Base-by-base conservation (phyloP, 108 stramenopile species). In the Pseudonitzschia multiseries region DNA sequence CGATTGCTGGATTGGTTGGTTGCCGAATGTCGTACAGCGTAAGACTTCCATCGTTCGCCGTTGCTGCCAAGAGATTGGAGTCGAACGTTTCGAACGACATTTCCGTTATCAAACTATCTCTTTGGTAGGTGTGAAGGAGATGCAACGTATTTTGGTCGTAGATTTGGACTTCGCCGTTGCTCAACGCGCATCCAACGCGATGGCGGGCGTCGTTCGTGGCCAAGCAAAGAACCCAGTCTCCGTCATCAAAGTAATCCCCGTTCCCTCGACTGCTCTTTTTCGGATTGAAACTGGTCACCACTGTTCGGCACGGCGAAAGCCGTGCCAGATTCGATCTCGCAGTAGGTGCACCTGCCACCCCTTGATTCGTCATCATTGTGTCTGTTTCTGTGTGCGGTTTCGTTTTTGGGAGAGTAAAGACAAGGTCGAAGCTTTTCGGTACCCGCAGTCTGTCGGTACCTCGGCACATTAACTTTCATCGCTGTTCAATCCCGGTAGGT, bases 11-110 rank as follows among this genome's bases (percentile, higher is more conserved):
- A 31, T 54, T 26, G 36, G 40, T 33, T 40, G 78, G 60, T 67
- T 78, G 80, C 41, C 93, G 83, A 10, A 89, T 46, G 78, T 91
- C 90, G 65, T 75, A 93, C 6, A 89, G 41, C 18, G 76, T 74
- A 33, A 93, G 74, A 67, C 57, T 75, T 3, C 93, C 93, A 69
- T 89, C 87, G 40, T 77, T 75, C 31, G 84, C 67, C 18, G 88
- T 81, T 46, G 87, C 79, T 27, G 83, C 73, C 24, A 93, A 26
- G 6, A 78, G 29, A 61, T 85, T 48, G 21, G 59, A 56, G 44
- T 79, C 62, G 68, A 65, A 74, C 29, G 56, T 56, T 36, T 70
- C 71, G 26, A 65, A 48, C 50, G 70, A 71, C 63, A 75, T 51
- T 10, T 79, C 78, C 33, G 67, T 80, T 60, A 69, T 60, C 46